phyloP scores from a whole-genome alignment of 495 filamentous ascomycete species.

The Cudoniella acicularis region DNA sequence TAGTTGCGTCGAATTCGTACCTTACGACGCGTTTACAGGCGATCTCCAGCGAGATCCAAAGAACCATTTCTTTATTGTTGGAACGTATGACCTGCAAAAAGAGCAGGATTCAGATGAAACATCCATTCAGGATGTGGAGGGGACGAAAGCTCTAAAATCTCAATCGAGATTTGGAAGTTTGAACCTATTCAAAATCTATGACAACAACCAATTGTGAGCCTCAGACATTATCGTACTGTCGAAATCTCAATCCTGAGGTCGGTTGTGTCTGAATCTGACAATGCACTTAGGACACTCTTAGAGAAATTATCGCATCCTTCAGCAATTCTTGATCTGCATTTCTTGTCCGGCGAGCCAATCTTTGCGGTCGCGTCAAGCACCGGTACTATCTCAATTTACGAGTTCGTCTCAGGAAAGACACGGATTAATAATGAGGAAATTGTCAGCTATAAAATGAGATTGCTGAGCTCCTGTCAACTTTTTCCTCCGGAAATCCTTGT shows the following conservation, averaged over 20 bases:
- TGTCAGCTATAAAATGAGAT: neutral
- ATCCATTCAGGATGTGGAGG: neutral
- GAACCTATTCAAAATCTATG: conserved; percentile 55
- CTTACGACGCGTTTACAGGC: conserved; percentile 38
- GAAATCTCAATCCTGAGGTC: neutral
- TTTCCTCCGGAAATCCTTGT: conserved; percentile 52
- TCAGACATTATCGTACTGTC: neutral
- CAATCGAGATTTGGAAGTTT: conserved; percentile 64
- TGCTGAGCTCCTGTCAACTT: conserved; percentile 9
- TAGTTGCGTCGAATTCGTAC: conserved; percentile 81
- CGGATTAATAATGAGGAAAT: neutral
- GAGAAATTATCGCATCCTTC: conserved; percentile 1
- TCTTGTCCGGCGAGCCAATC: conserved; percentile 47
- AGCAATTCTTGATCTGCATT: conserved; percentile 75
- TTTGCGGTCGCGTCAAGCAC: conserved; percentile 73
- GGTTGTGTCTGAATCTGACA: neutral
- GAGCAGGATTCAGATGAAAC: conserved; percentile 23
- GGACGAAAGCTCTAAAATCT: conserved; percentile 30
- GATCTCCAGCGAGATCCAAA: neutral
- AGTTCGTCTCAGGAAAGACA: conserved; percentile 23
- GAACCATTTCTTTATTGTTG: conserved; percentile 62
- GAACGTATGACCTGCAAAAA: conserved; percentile 76
- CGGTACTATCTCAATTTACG: conserved; percentile 64
- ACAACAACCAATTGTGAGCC: conserved; percentile 47
- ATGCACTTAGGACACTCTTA: conserved; percentile 1